Conservation (phyloP, 257 asterid species). For the Nicotiana tabacum region DNA sequence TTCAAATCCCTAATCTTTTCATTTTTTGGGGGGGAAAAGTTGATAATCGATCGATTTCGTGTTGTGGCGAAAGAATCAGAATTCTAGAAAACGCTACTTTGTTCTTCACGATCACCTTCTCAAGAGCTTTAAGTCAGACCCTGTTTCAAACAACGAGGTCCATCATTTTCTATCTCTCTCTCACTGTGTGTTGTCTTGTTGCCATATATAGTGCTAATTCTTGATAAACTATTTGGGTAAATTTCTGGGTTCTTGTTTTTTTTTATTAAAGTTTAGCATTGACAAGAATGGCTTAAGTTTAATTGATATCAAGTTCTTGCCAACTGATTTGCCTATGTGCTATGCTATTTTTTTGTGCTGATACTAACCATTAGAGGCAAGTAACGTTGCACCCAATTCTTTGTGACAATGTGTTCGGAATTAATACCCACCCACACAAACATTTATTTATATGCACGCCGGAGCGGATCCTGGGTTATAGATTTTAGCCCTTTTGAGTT, state of each 20-base stretch:
- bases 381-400: not conserved
- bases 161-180: too few relatives aligned
- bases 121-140: slow-evolving; percentile 80
- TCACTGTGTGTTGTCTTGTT: too few relatives aligned
- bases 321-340: not conserved
- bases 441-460: too few relatives aligned
- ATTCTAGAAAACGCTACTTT: slow-evolving; percentile 83
- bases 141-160: slow-evolving; percentile 61
- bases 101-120: slow-evolving; percentile 80
- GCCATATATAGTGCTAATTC: too few relatives aligned
- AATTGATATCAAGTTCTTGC: not conserved
- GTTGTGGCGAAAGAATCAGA: slow-evolving; percentile 26
- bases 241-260: too few relatives aligned
- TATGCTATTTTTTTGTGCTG: not conserved
- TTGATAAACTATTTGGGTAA: too few relatives aligned
- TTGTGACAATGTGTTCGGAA: not conserved
- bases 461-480: too few relatives aligned
- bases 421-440: not conserved
- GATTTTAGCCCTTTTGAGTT: too few relatives aligned
- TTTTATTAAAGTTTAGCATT: not conserved
- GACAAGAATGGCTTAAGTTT: not conserved
- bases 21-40: too few relatives aligned
- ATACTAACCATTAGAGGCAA: not conserved
- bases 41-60: too few relatives aligned
- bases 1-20: too few relatives aligned